These are phyloP conservation scores for Tricharina praecox DNA, from an alignment of 495 filamentous ascomycete genomes.

Conservation along the genomic window DNA sequence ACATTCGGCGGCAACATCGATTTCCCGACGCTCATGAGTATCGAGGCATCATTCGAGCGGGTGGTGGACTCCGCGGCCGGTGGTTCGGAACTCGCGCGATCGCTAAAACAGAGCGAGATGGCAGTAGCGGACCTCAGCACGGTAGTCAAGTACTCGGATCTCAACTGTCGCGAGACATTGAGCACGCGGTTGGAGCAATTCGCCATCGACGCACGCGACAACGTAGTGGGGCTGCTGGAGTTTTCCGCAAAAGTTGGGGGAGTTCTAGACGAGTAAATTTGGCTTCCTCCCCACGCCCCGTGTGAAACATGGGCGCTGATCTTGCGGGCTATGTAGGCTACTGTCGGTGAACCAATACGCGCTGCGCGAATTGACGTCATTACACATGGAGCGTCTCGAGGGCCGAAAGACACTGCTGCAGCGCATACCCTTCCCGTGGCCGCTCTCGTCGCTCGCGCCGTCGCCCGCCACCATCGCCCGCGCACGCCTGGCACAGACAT, in stretches of 20 bases:
- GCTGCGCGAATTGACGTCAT: constrained; percentile 20
- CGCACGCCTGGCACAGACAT: constrained; percentile 20
- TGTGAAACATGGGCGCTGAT: not conserved
- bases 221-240: constrained; percentile 20
- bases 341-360: constrained; percentile 27
- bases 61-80: constrained; percentile 26
- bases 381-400: constrained; percentile 7
- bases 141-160: constrained; percentile 24
- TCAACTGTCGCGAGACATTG: constrained; percentile 26
- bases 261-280: constrained; percentile 25
- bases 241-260: constrained; percentile 27
- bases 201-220: constrained; percentile 22
- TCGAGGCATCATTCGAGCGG: constrained; percentile 26
- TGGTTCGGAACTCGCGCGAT: constrained; percentile 23
- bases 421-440: constrained; percentile 17
- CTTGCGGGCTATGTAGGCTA: constrained; percentile 15
- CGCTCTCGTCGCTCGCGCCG: constrained; percentile 12
- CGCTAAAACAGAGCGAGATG: constrained; percentile 27
- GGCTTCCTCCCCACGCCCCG: constrained; percentile 3
- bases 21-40: constrained; percentile 27
- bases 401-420: constrained; percentile 8
- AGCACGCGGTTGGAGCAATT: constrained; percentile 23
- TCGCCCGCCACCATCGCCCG: constrained; percentile 9
- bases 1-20: constrained; percentile 15
- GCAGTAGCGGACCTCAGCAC: constrained; percentile 24